phyloP scores from a whole-genome alignment of 495 filamentous ascomycete genomes.

The Penicillium daleae region DNA sequence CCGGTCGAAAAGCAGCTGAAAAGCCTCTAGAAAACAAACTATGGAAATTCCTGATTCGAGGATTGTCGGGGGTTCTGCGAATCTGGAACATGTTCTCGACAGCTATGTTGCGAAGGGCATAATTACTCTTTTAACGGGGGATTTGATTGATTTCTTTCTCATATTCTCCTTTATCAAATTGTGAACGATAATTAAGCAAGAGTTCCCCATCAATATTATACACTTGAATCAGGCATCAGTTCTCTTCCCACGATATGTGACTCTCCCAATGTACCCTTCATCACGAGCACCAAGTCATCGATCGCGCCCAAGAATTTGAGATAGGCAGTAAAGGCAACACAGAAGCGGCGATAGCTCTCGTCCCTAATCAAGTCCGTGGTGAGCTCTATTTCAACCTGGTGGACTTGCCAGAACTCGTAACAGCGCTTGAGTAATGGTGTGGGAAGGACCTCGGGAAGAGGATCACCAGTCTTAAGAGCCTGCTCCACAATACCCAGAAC shows the following conservation, averaged over 20 bases:
- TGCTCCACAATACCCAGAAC: slow-evolving; percentile 46
- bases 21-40: not conserved
- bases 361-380: slow-evolving; percentile 38
- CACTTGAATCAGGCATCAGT: slow-evolving; percentile 20
- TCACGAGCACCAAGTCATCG: slow-evolving; percentile 47
- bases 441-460: slow-evolving; percentile 46
- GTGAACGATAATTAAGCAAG: not conserved
- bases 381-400: slow-evolving; percentile 28
- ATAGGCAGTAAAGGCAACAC: slow-evolving; percentile 44
- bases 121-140: no score
- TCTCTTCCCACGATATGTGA: slow-evolving; percentile 42
- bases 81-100: not conserved
- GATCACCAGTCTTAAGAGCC: slow-evolving; percentile 45
- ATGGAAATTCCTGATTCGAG: not conserved
- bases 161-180: no score
- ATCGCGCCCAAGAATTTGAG: slow-evolving; percentile 40
- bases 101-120: not conserved
- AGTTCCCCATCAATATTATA: slow-evolving; percentile 17
- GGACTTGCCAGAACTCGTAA: slow-evolving; percentile 34
- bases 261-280: slow-evolving; percentile 48
- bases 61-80: not conserved
- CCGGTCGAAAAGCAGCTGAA: not conserved
- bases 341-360: slow-evolving; percentile 45
- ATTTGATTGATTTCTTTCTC: no score
- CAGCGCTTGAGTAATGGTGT: slow-evolving; percentile 43